A percentile compares a stretch with the other conserved stretches of the same genome.
Conservation (phyloP, 192 early-diverging fungal genomes). For the Coemansia sp. region DNA sequence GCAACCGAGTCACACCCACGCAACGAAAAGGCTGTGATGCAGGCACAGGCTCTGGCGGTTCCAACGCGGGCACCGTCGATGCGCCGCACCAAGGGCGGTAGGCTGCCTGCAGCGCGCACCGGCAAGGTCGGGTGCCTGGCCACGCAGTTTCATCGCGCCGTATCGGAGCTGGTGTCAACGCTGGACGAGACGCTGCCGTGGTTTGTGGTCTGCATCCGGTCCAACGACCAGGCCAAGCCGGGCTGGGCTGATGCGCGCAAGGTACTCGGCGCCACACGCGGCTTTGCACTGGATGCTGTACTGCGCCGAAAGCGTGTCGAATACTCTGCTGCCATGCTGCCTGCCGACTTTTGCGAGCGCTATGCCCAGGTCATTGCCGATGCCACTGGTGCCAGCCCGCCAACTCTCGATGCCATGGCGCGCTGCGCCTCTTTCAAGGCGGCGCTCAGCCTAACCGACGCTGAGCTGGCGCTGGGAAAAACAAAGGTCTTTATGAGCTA, state of each 20-base stretch:
- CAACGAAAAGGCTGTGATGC: conserved; percentile 69
- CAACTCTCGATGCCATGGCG: conserved; percentile 17
- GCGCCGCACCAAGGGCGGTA: conserved; percentile 59
- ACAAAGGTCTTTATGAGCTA: conserved; percentile 72
- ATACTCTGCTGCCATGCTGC: conserved; percentile 38
- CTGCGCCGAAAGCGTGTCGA: conserved; percentile 44
- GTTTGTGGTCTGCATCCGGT: conserved; percentile 69
- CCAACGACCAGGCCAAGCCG: conserved; percentile 40
- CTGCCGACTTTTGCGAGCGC: conserved; percentile 46
- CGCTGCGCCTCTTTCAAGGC: conserved; percentile 29
- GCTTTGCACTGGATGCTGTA: conserved; percentile 20
- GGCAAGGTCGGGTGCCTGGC: conserved; percentile 59
- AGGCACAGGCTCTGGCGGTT: conserved; percentile 71
- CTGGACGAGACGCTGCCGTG: conserved; percentile 74
- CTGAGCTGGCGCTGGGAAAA: conserved; percentile 56
- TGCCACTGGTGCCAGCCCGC: conserved; percentile 21
- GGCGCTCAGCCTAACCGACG: conserved; percentile 45
- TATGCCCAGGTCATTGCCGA: conserved; percentile 41
- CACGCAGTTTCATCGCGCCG: conserved; percentile 65
- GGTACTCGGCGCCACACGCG: conserved; percentile 31
- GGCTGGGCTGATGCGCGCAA: conserved; percentile 29
- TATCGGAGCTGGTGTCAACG: conserved; percentile 63
- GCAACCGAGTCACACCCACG: conserved; percentile 76
- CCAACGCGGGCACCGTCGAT: conserved; percentile 65
- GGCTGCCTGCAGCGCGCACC: conserved; percentile 49